Evolutionary conservation across 768 basidiomycete genomes (phyloP), one percentile per base, ranked within the genome.

Genomic region (Tulasnella sp.): DNA sequence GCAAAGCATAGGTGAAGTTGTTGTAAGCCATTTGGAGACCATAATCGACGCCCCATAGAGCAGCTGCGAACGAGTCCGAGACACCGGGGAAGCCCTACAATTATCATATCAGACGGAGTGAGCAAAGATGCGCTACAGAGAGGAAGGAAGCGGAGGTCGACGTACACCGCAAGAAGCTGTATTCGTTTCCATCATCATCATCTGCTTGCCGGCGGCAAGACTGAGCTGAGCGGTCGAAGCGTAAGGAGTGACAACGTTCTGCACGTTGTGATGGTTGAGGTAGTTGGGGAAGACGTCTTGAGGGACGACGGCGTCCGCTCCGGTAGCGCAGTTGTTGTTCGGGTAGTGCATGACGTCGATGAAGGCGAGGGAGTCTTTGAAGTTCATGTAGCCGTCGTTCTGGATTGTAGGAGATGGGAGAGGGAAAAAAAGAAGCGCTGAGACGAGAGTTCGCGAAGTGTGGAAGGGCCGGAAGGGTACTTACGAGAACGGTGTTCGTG

Each of bases 161-260:
- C 38, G 24, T 18, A 89, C 89, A 79, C 88, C 88, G 83, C 89
- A 90, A 74, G 86, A 87, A 1, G 88, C 89, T 18, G 88, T 87
- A 81, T 88, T 92, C 9, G 90, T 92, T 84, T 93, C 92, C 81
- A 92, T 87, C 91, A 93, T 92, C 76, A 91, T 81, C 44, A 92
- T 84, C 34, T 87, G 87, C 79, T 85, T 85, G 40, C 84, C 83
- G n/a, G 82, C 81, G 0, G 80, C 78, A 81, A 89, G 3, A 27
- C 62, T 68, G 19, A 77, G 21, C 19, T 40, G 56, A 31, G 40
- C 39, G 19, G 58, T 40, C 18, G 76, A 77, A 36, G 62, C 62
- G 76, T 77, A 77, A 5, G 76, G 58, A 34, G 31, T 71, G 76
- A 71, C 62, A 3, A 77, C 38, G 31, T 24, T 44, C n/a, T 71